Evolutionary conservation across 2,329 filamentous ascomycete species (phyloP), one percentile per base, ranked within the genome.

Genomic region (Nakataea oryzae): DNA sequence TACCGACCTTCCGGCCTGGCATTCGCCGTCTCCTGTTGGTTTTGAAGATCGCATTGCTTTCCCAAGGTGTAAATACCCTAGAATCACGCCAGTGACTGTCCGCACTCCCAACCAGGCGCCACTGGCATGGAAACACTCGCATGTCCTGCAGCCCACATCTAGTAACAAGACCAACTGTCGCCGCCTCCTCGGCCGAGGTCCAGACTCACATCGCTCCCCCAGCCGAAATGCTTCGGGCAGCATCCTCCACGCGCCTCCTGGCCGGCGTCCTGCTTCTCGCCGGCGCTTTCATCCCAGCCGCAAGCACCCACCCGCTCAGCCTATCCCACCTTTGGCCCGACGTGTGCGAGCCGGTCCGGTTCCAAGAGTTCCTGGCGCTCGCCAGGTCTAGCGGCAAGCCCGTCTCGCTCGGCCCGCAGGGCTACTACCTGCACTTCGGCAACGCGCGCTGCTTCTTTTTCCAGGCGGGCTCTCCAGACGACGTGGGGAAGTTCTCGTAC

Each of bases 391-490:
- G 54, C 17, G 60, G 60, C 60, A 57, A 57, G 14, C 60, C 60
- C 21, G 60, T 61, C 32, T 61, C 60, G 28, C 60, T 61, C n/a
- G 60, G 60, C 8, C 60, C 60, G 6, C n/a, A 57, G 9, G 60
- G 60, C 14, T 61, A 57, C 54, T 61, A 61, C 55, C 56, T 61
- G 14, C 60, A 61, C 27, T 61, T 61, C 55, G 60, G 60, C 54
- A 61, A 61, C 32, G 54, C 60, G 5, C 60, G 54, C 17, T 61
- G 60, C 26, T 32, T 61, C 14, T 61, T 61, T 28, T 41, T 61
- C 24, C 56, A 54, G 60, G 60, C 32, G 11, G 47, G 26, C 3
- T 55, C 50, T 3, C 24, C 50, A 3, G 54, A 54, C 30, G 28
- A 55, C 24, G 60, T 29, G 32, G 60, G 50, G 30, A 57, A 57